A percentile compares a stretch with the other conserved stretches of the same genome.
Evolutionary conservation across 1,284 basidiomycete species (phyloP).

Genomic region (Malassezia nana): DNA sequence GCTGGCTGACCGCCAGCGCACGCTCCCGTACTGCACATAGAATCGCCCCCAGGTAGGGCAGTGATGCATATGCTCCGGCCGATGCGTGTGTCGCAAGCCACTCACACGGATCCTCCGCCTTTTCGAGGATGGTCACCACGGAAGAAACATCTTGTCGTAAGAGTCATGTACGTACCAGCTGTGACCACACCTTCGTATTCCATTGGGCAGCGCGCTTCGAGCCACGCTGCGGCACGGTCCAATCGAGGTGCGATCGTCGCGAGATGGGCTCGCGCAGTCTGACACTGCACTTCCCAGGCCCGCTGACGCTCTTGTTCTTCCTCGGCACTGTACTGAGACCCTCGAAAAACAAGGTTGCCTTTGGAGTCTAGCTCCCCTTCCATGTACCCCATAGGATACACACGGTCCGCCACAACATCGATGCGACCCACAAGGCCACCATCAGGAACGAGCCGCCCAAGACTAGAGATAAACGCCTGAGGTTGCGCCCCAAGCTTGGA

Average conservation of each 20-base stretch:
- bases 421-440: conserved; percentile 69
- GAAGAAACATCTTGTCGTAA: not conserved
- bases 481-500: conserved; percentile 66
- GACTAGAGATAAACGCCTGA: conserved; percentile 60
- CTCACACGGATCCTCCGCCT: conserved; percentile 16
- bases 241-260: conserved; percentile 16
- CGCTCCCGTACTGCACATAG: conserved; percentile 3
- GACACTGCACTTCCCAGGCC: conserved; percentile 56
- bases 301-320: conserved; percentile 57
- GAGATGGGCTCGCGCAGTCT: conserved; percentile 17
- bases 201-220: conserved; percentile 20
- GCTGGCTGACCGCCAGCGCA: conserved; percentile 14
- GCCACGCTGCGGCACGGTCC: conserved; percentile 3
- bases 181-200: not conserved
- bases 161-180: not conserved
- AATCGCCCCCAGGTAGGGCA: not conserved
- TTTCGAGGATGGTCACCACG: not conserved
- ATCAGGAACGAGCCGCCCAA: conserved; percentile 69
- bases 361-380: conserved; percentile 29
- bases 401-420: conserved; percentile 66
- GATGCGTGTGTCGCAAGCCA: conserved; percentile 6
- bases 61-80: not conserved
- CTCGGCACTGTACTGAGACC: conserved; percentile 50
- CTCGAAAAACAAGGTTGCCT: not conserved
- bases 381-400: conserved; percentile 49